A percentile compares a stretch with the other conserved stretches of the same genome.
phyloP scores from a whole-genome alignment of 164 flowering plant species.

The grape (Vitis vinifera) region ASM3070453v1 NC_081822.1:7610501-7611000 shows the following conservation, averaged over 20 bases:
- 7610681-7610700: neutral
- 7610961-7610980: conserved; percentile 43
- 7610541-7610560: conserved; percentile 22
- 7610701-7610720: neutral
- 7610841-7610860: conserved; percentile 35
- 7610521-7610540: conserved; percentile 37
- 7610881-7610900: conserved; percentile 62
- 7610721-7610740: neutral
- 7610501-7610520: neutral
- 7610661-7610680: conserved; percentile 43
- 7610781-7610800: conserved; percentile 46
- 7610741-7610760: neutral
- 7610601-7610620: conserved; percentile 40
- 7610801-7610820: conserved; percentile 36
- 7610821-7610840: conserved; percentile 16
- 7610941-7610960: conserved; percentile 44
- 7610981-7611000: conserved; percentile 40
- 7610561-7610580: conserved; percentile 39
- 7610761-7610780: neutral
- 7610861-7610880: conserved; percentile 45
- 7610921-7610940: conserved; percentile 68
- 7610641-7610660: conserved; percentile 55
- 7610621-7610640: conserved; percentile 67
- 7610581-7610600: conserved; percentile 42
- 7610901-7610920: conserved; percentile 75